These are phyloP conservation scores for Pelargonium australe DNA, from an alignment of 441 rosid species.

Conservation along the genomic window DNA sequence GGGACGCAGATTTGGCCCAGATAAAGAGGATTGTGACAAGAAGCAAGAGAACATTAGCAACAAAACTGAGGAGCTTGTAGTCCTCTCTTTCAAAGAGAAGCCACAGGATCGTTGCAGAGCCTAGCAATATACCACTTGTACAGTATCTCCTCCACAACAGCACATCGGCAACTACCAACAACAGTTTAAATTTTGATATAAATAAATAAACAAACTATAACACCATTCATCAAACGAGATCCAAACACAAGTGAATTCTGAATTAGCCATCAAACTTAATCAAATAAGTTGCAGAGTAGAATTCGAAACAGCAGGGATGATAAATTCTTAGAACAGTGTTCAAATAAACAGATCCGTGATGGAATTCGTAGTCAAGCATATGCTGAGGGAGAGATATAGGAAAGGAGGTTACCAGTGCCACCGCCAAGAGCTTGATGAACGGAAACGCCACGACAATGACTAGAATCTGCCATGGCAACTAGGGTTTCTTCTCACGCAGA, in stretches of 20 bases:
- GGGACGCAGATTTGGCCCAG: conserved; percentile 94
- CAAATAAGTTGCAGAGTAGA: background rate
- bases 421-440: conserved; percentile 62
- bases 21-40: conserved; percentile 65
- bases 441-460: conserved; percentile 34
- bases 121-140: conserved; percentile 38
- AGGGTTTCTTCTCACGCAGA: conserved; percentile 8
- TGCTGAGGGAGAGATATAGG: background rate
- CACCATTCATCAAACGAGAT: background rate
- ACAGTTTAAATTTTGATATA: background rate
- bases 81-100: conserved; percentile 61
- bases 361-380: background rate
- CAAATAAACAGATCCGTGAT: background rate
- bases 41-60: conserved; percentile 52
- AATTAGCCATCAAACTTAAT: background rate
- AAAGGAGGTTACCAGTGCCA: conserved; percentile 47
- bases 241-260: background rate
- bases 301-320: background rate
- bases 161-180: conserved; percentile 54
- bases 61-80: conserved; percentile 51
- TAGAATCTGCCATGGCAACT: conserved; percentile 48
- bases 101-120: conserved; percentile 57
- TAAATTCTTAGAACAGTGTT: background rate
- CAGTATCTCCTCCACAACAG: conserved; percentile 58
- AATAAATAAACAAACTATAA: background rate